Percentiles rank a stretch among this genome's conserved stretches.
phyloP scores from a whole-genome alignment of 805 yeast genomes.

The Candida ortonii region DNA sequence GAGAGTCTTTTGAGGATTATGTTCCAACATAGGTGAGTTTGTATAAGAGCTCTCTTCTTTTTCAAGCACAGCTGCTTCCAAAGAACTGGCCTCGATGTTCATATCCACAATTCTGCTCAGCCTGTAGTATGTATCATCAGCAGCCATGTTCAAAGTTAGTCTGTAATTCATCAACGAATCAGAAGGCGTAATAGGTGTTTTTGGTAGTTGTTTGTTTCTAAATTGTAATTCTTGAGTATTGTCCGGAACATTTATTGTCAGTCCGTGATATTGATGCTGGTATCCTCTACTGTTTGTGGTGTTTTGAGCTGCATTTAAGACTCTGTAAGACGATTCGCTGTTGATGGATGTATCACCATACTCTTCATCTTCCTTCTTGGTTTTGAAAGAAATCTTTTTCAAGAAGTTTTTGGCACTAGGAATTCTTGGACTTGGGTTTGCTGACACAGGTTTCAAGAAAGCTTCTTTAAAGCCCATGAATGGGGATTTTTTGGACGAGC shows the following conservation, averaged over 20 bases:
- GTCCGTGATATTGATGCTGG: conserved; percentile 9
- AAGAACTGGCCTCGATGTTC: conserved; percentile 10
- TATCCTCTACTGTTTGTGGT: conserved; percentile 7
- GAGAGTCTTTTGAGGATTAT: too few relatives aligned
- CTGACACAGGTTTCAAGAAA: conserved; percentile 19
- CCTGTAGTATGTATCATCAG: conserved; percentile 22
- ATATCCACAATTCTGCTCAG: conserved; percentile 20
- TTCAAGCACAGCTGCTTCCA: conserved; percentile 1
- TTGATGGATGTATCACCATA: conserved; percentile 2
- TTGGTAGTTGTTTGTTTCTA: conserved; percentile 18
- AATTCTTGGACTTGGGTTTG: conserved; percentile 14
- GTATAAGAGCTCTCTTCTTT: conserved; percentile 6
- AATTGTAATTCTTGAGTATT: conserved; percentile 2
- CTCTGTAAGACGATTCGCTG: conserved; percentile 9
- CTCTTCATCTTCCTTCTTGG: conserved; percentile 10
- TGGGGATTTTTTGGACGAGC: conserved; percentile 17
- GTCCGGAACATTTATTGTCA: conserved; percentile 15
- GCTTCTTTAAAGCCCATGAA: conserved; percentile 23
- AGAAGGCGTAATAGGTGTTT: conserved; percentile 24
- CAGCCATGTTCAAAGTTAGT: conserved; percentile 22
- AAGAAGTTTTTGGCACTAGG: conserved; percentile 22
- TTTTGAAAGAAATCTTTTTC: conserved; percentile 20
- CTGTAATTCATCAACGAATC: conserved; percentile 28
- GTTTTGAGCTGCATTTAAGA: conserved; percentile 6
- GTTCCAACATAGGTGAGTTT: too few relatives aligned